phyloP scores from a whole-genome alignment of 2,329 filamentous ascomycete genomes.

The Lojkania enalia region DNA sequence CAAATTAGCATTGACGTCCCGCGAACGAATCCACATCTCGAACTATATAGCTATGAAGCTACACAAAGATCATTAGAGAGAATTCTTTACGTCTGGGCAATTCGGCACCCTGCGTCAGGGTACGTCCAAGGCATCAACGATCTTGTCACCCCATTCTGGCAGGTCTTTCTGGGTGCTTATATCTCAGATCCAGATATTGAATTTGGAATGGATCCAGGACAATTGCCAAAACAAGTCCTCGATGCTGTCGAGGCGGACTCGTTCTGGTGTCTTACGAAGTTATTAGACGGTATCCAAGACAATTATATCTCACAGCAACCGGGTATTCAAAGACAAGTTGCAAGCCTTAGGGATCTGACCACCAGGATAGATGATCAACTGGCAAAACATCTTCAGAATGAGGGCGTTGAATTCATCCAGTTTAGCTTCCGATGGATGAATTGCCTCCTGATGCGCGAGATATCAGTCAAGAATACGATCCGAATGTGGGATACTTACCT shows the following conservation, averaged over 20 bases:
- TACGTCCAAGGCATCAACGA: constrained; percentile 99
- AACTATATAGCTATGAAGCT: constrained; percentile 92
- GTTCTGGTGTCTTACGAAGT: constrained; percentile 97
- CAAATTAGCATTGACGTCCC: constrained; percentile 99
- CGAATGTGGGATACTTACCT: constrained; percentile 99
- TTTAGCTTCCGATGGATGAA: constrained; percentile 99
- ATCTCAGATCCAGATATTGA: constrained; percentile 94
- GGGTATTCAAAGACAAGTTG: constrained; percentile 92
- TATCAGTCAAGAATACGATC: constrained; percentile 94
- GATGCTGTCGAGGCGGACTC: constrained; percentile 97
- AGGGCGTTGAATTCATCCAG: constrained; percentile 97
- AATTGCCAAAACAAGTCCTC: constrained; percentile 84
- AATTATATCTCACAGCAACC: constrained; percentile 98
- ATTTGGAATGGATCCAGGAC: constrained; percentile 93
- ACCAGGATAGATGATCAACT: constrained; percentile 82
- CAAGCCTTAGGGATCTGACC: constrained; percentile 84
- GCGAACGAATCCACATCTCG: constrained; percentile 92
- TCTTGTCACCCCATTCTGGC: constrained; percentile 95
- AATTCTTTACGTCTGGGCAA: constrained; percentile 96
- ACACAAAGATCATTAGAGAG: constrained; percentile 92
- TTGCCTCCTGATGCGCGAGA: constrained; percentile 94
- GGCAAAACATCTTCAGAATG: constrained; percentile 84
- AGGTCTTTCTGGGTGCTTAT: constrained; percentile 93
- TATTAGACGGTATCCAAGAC: constrained; percentile 98
- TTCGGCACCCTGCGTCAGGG: constrained; percentile 92